Evolutionary conservation across 192 early-diverging fungal genomes (phyloP).

Genomic region (Gonapodya prolifera): DNA sequence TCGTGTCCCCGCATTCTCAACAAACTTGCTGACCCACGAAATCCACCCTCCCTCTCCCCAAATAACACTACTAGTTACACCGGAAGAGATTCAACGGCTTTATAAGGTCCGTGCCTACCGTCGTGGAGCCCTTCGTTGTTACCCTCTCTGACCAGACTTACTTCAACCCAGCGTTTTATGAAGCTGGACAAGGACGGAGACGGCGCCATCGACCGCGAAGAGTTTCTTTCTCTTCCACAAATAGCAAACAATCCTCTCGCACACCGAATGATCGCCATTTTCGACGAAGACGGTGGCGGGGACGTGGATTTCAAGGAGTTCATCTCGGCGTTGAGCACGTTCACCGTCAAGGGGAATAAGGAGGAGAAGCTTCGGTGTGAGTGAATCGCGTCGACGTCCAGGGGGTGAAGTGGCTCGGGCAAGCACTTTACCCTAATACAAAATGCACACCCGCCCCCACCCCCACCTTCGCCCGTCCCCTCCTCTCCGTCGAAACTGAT

Average conservation of each 20-base stretch:
- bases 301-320: conserved; percentile 99
- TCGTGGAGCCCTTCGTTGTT: conserved; percentile 72
- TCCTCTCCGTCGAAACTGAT: background rate
- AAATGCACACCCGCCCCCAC: too few relatives aligned
- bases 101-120: too few relatives aligned
- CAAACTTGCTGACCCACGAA: too few relatives aligned
- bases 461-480: too few relatives aligned
- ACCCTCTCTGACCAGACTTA: background rate
- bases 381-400: too few relatives aligned
- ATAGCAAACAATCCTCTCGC: conserved; percentile 97
- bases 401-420: background rate
- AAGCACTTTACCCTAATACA: too few relatives aligned
- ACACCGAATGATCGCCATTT: conserved; percentile 87
- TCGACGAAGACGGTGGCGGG: conserved; percentile 95
- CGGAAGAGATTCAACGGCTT: conserved; percentile 90
- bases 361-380: conserved; percentile 88
- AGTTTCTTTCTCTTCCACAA: conserved; percentile 92
- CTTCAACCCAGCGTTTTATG: background rate
- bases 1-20: too few relatives aligned
- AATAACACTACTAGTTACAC: too few relatives aligned
- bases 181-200: conserved; percentile 87
- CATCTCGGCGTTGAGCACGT: conserved; percentile 84
- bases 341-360: conserved; percentile 88
- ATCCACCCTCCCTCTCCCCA: too few relatives aligned
- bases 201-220: conserved; percentile 94